Evolutionary conservation across 2,329 filamentous ascomycete species (phyloP), one percentile per base, ranked within the genome.

Genomic region (Diaporthe caulivora): DNA sequence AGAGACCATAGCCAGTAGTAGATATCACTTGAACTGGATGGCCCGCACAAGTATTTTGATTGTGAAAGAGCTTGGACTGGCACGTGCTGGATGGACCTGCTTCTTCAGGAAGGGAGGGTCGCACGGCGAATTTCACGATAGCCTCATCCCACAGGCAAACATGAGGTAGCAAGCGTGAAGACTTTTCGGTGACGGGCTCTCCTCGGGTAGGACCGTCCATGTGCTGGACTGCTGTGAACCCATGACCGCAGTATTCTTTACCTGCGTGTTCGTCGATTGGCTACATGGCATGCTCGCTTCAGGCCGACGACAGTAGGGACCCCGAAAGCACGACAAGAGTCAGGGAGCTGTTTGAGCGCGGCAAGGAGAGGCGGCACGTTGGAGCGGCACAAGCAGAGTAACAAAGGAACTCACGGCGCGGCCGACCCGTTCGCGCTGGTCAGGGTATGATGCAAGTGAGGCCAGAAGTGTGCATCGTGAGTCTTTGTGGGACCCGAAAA

Each of bases 381-480:
- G 68, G 42, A 62, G 31, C 40, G 44, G 47, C 37, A 47, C 68
- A 62, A 58, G 29, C 17, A 53, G n/a, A 40, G 31, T 29, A 29
- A 53, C 51, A 60, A 44, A 18, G 67, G n/a, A 31, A 37, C 37
- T 37, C n/a, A 34, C 54, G 68, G 44, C 57, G 47, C 57, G 37
- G 40, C 49, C 58, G 24, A 13, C 34, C 54, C 31, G 58, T 60
- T 34, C 62, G 26, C 51, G 49, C 69, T 68, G 67, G 42, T 60
- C 51, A 47, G 31, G 37, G 67, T 58, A 72, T 72, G 70, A 70
- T 74, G 73, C 70, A 65, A 74, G 54, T 74, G 70, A 72, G 53
- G 70, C 64, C 70, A 53, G 47, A 70, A 55, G 67, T 51, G 69
- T 65, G 64, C 70, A 74, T 74, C 73, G 64, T 72, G 73, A 58